Base-by-base conservation (phyloP, 805 yeast species). In the Starmerella etchellsii region DNA sequence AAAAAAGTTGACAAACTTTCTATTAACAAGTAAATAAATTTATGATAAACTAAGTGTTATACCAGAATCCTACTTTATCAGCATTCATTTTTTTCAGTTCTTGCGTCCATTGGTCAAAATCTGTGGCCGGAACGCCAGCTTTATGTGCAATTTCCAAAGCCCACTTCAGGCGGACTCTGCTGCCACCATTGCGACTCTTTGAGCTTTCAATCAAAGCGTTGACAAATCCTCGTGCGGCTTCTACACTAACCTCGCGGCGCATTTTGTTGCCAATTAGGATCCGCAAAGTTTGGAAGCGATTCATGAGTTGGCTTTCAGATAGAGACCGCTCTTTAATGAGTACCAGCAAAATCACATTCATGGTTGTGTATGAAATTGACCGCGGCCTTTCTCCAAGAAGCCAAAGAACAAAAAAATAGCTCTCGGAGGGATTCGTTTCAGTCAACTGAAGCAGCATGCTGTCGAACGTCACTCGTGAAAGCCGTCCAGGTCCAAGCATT, bases 101-200 rank as follows among this genome's bases (percentile, higher is more conserved):
- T 11, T 19, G 29, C 6, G 40, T 25, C 62, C 62, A 58, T 14
- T 23, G 35, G 2, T 40, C 41, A 14, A 53, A 46, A 25, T 29
- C 34, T 5, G 20, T 32, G 6, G 42, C 44, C 1, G 53, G 33
- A 2, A 57, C 57, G 1, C 42, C 35, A 13, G 55, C 58, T 1
- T 31, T 34, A 16, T 41, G 38, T 6, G 60, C 58, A 5, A 58
- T 28, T 9, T 40, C 47, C 10, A 59, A 40, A 1, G 60, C 62
- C 59, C 58, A 57, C 22, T 44, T 37, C 29, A 59, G 50, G 6
- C 62, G 45, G 13, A 26, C 25, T 2, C 52, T 47, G 28, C 55
- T 48, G 9, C 61, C 61, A 20, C 52, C 37, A 10, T 52, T 49
- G 2, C 36, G 40, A 2, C 15, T 23, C 15, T 36, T 28, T 1